These are phyloP conservation scores for Onygenales sp. DNA, from an alignment of 2,329 filamentous ascomycete species.

Conservation along the genomic window DNA sequence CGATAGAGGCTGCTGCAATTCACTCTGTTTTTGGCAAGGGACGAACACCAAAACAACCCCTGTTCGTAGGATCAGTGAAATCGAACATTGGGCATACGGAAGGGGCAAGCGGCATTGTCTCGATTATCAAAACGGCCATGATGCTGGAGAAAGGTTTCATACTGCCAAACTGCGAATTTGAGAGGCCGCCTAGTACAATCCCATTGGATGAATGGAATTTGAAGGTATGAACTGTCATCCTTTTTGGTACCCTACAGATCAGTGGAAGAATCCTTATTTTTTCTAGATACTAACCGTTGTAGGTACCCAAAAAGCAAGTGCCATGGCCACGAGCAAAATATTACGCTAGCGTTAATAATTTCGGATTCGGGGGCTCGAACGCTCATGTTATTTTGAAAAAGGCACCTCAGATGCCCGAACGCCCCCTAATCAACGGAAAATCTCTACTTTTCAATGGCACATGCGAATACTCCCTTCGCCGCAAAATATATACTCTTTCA, in stretches of 20 bases:
- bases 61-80: conserved; percentile 21
- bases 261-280: not conserved
- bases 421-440: conserved; percentile 1
- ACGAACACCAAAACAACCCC: conserved; percentile 8
- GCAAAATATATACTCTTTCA: not conserved
- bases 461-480: not conserved
- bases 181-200: conserved; percentile 16
- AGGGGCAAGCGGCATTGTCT: conserved; percentile 19
- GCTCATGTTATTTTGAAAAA: conserved; percentile 25
- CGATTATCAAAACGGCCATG: conserved; percentile 19
- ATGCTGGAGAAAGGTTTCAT: conserved; percentile 20
- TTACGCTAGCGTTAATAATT: conserved; percentile 23
- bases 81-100: conserved; percentile 22
- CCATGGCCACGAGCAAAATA: conserved; percentile 17
- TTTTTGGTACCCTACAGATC: not conserved
- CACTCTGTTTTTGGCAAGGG: not conserved
- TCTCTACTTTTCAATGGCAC: conserved; percentile 1
- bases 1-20: conserved; percentile 35
- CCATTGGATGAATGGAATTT: conserved; percentile 18
- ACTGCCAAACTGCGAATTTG: conserved; percentile 18
- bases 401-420: conserved; percentile 2
- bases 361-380: conserved; percentile 29
- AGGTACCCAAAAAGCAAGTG: conserved; percentile 15
- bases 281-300: not conserved
- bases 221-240: conserved; percentile 12